Evolutionary conservation across 495 filamentous ascomycete species (phyloP), one percentile per base, ranked within the genome.

Genomic region (Daldinia decipiens): DNA sequence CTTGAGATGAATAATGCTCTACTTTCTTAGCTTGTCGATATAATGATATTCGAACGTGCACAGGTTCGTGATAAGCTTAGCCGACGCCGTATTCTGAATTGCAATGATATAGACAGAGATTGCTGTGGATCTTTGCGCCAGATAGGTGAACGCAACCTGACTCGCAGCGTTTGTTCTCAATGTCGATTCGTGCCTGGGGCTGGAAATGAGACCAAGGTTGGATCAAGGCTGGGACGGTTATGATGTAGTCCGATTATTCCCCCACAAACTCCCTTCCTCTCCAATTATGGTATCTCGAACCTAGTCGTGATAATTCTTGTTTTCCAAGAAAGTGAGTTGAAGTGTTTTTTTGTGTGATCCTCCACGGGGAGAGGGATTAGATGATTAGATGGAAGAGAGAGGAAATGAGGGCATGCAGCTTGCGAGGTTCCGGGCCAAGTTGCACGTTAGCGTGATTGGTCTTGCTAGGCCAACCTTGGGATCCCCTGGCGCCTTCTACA

Each of bases 401-500:
- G 52, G 62, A 69, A 66, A 59, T 62, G 66, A 73, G 52, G 61
- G 61, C 60, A 53, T 36, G 67, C 32, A 43, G 55, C 53, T 17
- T 19, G 31, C 7, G 19, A 58, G 55, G 34, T 24, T 40, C 60
- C 54, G 65, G 65, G 47, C 27, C 17, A 62, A 71, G 69, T 68
- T 68, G 64, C 12, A 36, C 34, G 34, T 67, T 72, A 72, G 69
- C 55, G 69, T 72, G 69, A 73, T 62, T 54, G 65, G 53, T 56
- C 17, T 51, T 68, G 65, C 65, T 73, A 73, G 63, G 70, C 70
- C 70, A 61, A 65, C 58, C 65, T 62, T 53, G 56, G 70, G 40
- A 38, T 73, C 65, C 70, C 70, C 70, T 73, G 65, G 70, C 66
- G 62, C 70, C 65, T 73, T 68, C 70, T 66, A 62, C 57, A 40